Evolutionary conservation across 2,329 filamentous ascomycete genomes (phyloP).

Genomic region (Cryphonectria parasitica): DNA sequence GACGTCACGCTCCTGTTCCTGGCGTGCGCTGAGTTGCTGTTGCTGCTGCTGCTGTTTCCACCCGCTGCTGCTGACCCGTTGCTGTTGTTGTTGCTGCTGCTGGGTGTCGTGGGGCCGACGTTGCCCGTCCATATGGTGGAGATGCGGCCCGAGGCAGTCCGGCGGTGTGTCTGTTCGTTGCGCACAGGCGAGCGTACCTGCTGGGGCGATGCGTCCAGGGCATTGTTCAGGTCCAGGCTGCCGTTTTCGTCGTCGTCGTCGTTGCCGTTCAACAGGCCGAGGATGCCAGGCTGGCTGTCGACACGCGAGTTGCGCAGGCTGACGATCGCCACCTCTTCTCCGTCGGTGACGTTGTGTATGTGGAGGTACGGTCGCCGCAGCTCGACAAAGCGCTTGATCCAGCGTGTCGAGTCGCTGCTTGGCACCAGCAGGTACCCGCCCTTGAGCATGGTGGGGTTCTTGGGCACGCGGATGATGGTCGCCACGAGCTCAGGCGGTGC

Average conservation of each 20-base stretch:
- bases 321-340: constrained; percentile 88
- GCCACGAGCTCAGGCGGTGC: constrained; percentile 70
- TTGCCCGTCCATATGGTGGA: constrained; percentile 60
- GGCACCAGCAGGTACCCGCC: constrained; percentile 86
- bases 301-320: constrained; percentile 89
- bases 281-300: constrained; percentile 87
- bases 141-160: constrained; percentile 56
- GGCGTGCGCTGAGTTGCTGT: constrained; percentile 14
- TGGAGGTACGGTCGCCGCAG: constrained; percentile 90
- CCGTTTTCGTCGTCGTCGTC: constrained; percentile 27
- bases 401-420: constrained; percentile 78
- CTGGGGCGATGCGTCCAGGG: constrained; percentile 27
- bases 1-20: constrained; percentile 35
- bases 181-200: constrained; percentile 19
- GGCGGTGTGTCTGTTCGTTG: constrained; percentile 49
- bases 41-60: neutral
- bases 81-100: neutral
- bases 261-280: constrained; percentile 66
- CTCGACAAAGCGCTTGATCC: constrained; percentile 93
- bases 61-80: constrained; percentile 9
- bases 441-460: constrained; percentile 81
- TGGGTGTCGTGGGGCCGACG: constrained; percentile 37
- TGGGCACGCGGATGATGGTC: constrained; percentile 75
- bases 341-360: constrained; percentile 81
- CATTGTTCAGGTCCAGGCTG: constrained; percentile 35